Evolutionary conservation across 129 eudicot species (phyloP).

Genomic region (Chrysanthemum seticuspe): DNA sequence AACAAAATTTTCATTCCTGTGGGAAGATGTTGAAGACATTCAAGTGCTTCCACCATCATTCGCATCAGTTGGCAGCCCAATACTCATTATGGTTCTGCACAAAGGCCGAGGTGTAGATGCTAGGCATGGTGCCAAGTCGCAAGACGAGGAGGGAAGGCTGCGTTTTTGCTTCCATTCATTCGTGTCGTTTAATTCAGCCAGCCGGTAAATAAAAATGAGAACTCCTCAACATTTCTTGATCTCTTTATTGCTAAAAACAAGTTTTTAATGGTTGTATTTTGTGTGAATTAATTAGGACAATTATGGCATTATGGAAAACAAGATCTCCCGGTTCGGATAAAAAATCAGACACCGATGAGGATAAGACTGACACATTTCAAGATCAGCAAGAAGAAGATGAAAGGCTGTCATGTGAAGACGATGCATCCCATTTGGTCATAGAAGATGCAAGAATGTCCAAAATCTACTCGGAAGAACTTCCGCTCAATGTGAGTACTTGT

Average conservation of each 20-base stretch:
- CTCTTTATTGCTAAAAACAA: not conserved
- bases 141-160: conserved; percentile 80
- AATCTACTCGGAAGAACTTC: conserved; percentile 62
- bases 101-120: conserved; percentile 83
- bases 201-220: conserved; percentile 45
- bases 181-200: conserved; percentile 71
- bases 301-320: conserved; percentile 84
- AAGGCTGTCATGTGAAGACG: conserved; percentile 40
- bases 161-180: conserved; percentile 83
- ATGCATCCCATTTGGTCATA: conserved; percentile 37
- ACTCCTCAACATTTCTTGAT: not conserved
- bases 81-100: conserved; percentile 65
- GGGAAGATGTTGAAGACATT: conserved; percentile 95
- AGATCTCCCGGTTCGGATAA: conserved; percentile 53
- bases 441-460: conserved; percentile 64
- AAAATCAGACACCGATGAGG: conserved; percentile 44
- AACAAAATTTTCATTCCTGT: conserved; percentile 70
- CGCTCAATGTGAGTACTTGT: conserved; percentile 54
- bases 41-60: conserved; percentile 74
- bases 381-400: conserved; percentile 51
- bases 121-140: conserved; percentile 79
- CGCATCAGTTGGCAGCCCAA: conserved; percentile 83
- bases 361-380: conserved; percentile 41
- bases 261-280: not conserved
- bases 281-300: conserved; percentile 49